phyloP scores from a whole-genome alignment of 768 basidiomycete genomes.

The Mycena vulgaris region DNA sequence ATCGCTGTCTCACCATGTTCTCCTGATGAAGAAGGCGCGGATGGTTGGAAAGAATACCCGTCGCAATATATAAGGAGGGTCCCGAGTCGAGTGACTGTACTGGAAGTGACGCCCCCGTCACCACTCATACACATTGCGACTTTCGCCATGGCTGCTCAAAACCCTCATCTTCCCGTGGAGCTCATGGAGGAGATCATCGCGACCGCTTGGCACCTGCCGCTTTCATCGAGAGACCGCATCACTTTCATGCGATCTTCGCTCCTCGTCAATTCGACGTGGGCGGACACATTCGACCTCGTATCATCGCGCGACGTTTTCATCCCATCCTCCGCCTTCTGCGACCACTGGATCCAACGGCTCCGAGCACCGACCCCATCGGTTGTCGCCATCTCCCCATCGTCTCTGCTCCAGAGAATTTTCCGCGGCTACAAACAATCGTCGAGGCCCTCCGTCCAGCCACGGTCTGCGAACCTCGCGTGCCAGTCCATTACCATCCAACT shows the following conservation, averaged over 20 bases:
- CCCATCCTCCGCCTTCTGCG: constrained; percentile 35
- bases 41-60: constrained; percentile 9
- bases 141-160: neutral
- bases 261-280: constrained; percentile 43
- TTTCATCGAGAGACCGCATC: constrained; percentile 37
- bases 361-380: neutral
- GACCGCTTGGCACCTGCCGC: constrained; percentile 34
- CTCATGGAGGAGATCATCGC: constrained; percentile 37
- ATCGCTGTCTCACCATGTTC: constrained; percentile 31
- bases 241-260: constrained; percentile 38
- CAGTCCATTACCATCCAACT: constrained; percentile 31
- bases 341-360: constrained; percentile 26
- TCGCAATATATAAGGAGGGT: constrained; percentile 3
- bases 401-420: neutral
- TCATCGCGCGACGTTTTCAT: constrained; percentile 41
- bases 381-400: neutral
- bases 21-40: neutral
- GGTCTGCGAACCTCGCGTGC: constrained; percentile 19
- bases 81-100: neutral
- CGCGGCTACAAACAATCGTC: neutral
- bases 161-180: constrained; percentile 38
- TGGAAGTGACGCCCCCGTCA: neutral
- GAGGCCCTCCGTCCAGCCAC: neutral
- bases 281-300: constrained; percentile 25
- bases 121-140: neutral